Evolutionary conservation across 83 land plant species (phyloP).

Genomic region (Picea abies): DNA sequence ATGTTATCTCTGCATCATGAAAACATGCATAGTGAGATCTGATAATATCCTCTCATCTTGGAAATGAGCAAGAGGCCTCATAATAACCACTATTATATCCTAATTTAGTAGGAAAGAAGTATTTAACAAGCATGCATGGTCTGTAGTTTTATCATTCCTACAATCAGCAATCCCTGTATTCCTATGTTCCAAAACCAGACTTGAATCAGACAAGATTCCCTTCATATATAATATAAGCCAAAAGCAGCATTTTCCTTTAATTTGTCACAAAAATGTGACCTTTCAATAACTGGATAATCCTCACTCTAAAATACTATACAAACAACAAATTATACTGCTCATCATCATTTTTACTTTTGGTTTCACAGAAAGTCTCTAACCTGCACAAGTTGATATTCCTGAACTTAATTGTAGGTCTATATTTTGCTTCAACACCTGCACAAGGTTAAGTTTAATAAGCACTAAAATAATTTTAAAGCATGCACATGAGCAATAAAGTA

Average conservation of each 20-base stretch:
- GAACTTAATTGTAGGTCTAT: constrained; percentile 57
- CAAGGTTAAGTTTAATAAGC: not conserved
- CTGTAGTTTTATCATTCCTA: not conserved
- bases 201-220: no score
- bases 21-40: constrained; percentile 6
- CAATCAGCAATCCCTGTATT: not conserved
- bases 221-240: not conserved
- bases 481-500: not conserved
- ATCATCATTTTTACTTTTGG: not conserved
- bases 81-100: not conserved
- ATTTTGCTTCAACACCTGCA: constrained; percentile 69
- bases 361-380: constrained; percentile 24
- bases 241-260: not conserved
- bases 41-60: not conserved
- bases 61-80: not conserved
- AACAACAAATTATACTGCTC: not conserved
- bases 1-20: constrained; percentile 43
- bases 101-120: not conserved
- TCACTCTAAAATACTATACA: not conserved
- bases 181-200: no score
- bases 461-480: not conserved
- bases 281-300: not conserved
- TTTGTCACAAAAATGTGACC: not conserved
- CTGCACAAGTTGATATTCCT: constrained; percentile 28
- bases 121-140: not conserved